Base-by-base conservation (phyloP, 2,329 filamentous ascomycete species). In the Rhinocladiella mackenziei region DNA sequence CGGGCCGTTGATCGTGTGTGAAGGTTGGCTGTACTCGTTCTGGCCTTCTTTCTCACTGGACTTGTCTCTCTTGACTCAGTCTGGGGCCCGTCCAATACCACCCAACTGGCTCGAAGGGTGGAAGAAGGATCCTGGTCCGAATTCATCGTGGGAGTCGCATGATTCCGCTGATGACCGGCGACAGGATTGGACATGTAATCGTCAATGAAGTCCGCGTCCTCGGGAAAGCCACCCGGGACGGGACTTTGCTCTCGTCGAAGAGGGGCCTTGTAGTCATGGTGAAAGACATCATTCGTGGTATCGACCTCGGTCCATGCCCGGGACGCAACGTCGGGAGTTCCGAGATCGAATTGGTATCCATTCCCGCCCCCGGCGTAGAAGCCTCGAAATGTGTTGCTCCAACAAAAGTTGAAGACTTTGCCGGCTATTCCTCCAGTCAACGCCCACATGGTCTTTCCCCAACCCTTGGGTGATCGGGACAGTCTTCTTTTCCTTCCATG, bases 331-430 rank as follows among this genome's bases (percentile, higher is more conserved):
- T 37, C 25, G 15, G 52, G 42, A 33, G 35, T 57, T 31, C 52
- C 60, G 38, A 61, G 47, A 18, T 71, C 62, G 55, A 86, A 68
- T 5, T 76, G 69, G 59, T 89, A 94, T 18, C 80, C 81, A 48
- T 72, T 73, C 6, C 89, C 91, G 2, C 84, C 87, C 5, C 89
- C 91, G 9, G 89, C 88, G 50, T 89, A 82, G 63, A 96, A 96
- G 0, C 89, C 89, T 42, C 77, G 76, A 59, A 96, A 94, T 0
- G 84, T 64, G 6, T 76, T 79, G 0, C 71, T 69, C 62, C 73
- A 86, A 69, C 89, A 95, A 58, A 95, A 92, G 55, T 89, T 78
- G 77, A 87, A 89, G 0, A 94, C 80, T 58, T 83, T 91, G 13
- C 86, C 85, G 7, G 62, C 62, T n/a, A 64, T 54, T 2, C 58